A percentile compares a stretch with the other conserved stretches of the same genome.
phyloP scores from a whole-genome alignment of 2,329 filamentous ascomycete species.

The Lachnellula subtilissima region DNA sequence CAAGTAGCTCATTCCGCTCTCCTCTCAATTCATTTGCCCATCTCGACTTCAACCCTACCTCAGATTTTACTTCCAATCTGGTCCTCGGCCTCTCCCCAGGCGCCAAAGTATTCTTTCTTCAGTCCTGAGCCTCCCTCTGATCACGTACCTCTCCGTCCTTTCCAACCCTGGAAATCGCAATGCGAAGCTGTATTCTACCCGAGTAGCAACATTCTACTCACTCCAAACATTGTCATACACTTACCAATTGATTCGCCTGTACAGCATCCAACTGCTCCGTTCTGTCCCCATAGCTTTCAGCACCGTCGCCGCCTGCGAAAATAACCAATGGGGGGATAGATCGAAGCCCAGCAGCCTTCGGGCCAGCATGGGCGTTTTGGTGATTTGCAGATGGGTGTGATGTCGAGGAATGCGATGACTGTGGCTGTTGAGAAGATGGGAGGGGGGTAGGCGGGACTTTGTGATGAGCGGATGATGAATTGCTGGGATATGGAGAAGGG shows the following conservation, averaged over 20 bases:
- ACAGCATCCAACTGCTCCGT: constrained; percentile 70
- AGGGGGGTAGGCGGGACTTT: constrained; percentile 47
- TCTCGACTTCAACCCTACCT: neutral
- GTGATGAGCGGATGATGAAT: constrained; percentile 26
- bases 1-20: too few relatives aligned
- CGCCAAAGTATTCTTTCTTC: constrained; percentile 16
- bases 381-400: constrained; percentile 78
- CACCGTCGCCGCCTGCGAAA: constrained; percentile 44
- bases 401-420: constrained; percentile 83
- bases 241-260: constrained; percentile 70
- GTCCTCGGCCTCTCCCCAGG: constrained; percentile 13
- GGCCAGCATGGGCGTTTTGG: constrained; percentile 50
- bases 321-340: constrained; percentile 67
- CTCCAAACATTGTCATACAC: neutral
- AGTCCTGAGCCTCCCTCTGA: constrained; percentile 12
- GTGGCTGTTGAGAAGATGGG: constrained; percentile 66
- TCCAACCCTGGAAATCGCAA: constrained; percentile 67
- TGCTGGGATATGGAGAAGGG: constrained; percentile 31
- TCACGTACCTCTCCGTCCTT: constrained; percentile 1
- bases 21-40: neutral
- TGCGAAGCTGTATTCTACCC: constrained; percentile 71
- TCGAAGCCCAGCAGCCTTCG: constrained; percentile 56
- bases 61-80: constrained; percentile 3
- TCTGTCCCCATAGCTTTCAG: constrained; percentile 55
- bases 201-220: neutral